Conservation (phyloP, 2,329 filamentous ascomycete species). For the Exophiala sideris region DNA sequence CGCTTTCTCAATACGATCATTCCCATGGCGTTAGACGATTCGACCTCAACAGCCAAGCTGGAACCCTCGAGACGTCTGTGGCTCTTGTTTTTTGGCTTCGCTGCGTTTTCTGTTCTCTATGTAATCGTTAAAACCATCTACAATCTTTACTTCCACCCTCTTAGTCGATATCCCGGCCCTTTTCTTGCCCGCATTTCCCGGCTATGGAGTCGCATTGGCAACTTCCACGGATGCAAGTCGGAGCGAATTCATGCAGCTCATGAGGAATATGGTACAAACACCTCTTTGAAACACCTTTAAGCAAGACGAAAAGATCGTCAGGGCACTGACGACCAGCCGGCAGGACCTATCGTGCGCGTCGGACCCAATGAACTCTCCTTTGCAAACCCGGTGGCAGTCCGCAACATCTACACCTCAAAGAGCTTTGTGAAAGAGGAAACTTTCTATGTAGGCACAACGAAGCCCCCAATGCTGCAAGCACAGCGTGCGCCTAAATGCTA, state of each 20-base stretch:
- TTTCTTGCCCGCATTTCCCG: constrained; percentile 13
- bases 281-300: background rate
- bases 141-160: constrained; percentile 17
- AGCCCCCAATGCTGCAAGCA: background rate
- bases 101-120: no score
- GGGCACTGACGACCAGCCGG: background rate
- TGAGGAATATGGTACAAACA: constrained; percentile 30
- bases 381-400: constrained; percentile 67
- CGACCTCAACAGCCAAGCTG: background rate
- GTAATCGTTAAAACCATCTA: background rate
- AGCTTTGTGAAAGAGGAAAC: constrained; percentile 15
- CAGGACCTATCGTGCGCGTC: constrained; percentile 20
- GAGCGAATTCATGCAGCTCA: constrained; percentile 19
- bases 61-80: background rate
- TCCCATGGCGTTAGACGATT: background rate
- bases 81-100: no score
- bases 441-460: constrained; percentile 5
- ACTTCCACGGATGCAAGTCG: constrained; percentile 9
- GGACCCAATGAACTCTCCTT: constrained; percentile 51
- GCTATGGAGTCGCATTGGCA: constrained; percentile 8
- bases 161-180: constrained; percentile 14
- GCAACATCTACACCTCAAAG: constrained; percentile 59
- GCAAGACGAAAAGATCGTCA: background rate
- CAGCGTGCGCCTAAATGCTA: background rate
- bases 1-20: background rate